A percentile compares a stretch with the other conserved stretches of the same genome.
These are phyloP conservation scores for California macrophylla DNA, from an alignment of 441 rosid genomes.

Conservation along the genomic window DNA sequence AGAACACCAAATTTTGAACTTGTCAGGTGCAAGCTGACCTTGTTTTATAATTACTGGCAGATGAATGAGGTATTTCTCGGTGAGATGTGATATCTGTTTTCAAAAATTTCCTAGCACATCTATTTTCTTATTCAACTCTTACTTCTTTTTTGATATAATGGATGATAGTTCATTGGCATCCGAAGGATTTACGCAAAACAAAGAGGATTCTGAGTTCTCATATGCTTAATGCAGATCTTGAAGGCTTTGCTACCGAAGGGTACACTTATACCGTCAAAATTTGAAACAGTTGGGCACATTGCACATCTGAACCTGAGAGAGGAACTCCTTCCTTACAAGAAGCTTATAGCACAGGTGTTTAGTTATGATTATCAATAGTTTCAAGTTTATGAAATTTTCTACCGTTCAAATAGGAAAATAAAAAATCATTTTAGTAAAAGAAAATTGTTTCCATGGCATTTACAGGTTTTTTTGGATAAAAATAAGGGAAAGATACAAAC, in stretches of 20 bases:
- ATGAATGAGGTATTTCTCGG: conserved; percentile 66
- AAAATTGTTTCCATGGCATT: conserved; percentile 11
- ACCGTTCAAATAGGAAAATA: conserved; percentile 9
- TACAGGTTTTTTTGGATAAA: conserved; percentile 78
- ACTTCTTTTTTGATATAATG: neutral
- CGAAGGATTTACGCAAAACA: conserved; percentile 2
- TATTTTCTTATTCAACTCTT: neutral
- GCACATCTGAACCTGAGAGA: conserved; percentile 76
- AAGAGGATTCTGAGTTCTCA: conserved; percentile 9
- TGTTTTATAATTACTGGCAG: conserved; percentile 81
- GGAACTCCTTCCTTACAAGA: conserved; percentile 62
- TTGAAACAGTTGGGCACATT: conserved; percentile 81
- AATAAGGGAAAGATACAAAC: conserved; percentile 81
- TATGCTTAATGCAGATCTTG: conserved; percentile 50
- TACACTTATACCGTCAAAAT: conserved; percentile 65
- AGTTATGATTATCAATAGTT: conserved; percentile 8
- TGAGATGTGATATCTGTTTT: neutral
- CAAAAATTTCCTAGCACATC: neutral
- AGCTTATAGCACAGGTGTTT: conserved; percentile 65
- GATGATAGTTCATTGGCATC: neutral
- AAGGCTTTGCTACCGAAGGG: conserved; percentile 67
- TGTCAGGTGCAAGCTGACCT: conserved; percentile 65
- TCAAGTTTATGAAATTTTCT: conserved; percentile 1
- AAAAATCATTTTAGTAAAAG: conserved; percentile 9
- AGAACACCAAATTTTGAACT: conserved; percentile 40